phyloP scores from a whole-genome alignment of 306 rosid genomes.

The Corylus avellana region DNA sequence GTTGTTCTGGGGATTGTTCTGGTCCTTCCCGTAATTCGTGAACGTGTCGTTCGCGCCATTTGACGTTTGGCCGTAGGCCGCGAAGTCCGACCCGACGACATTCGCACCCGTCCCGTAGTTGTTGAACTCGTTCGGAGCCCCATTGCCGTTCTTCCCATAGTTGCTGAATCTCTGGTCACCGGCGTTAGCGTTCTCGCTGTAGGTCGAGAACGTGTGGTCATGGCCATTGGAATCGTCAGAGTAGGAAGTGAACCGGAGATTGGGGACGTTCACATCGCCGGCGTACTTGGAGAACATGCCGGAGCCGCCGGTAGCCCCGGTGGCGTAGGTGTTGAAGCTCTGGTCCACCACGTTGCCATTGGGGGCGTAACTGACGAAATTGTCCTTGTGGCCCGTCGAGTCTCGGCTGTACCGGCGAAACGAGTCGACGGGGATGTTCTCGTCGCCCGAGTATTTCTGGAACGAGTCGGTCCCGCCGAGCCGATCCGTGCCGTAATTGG shows the following conservation, averaged over 20 bases:
- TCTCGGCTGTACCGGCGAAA: constrained; percentile 89
- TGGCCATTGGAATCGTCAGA: constrained; percentile 72
- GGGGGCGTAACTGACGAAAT: constrained; percentile 52
- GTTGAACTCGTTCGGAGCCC: constrained; percentile 53
- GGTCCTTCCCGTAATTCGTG: constrained; percentile 57
- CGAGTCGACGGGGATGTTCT: constrained; percentile 66
- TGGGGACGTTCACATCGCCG: constrained; percentile 60
- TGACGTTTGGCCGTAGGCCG: constrained; percentile 47
- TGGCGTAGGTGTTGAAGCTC: constrained; percentile 67
- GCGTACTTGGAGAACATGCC: constrained; percentile 72
- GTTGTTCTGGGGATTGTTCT: constrained; percentile 66
- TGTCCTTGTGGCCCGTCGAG: constrained; percentile 61
- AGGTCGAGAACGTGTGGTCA: constrained; percentile 57
- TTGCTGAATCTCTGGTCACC: constrained; percentile 69
- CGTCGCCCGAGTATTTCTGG: constrained; percentile 61
- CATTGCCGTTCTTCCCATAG: constrained; percentile 79
- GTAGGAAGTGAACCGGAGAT: constrained; percentile 69
- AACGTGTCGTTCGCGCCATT: constrained; percentile 66
- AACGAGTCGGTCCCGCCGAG: constrained; percentile 69
- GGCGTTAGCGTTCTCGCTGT: constrained; percentile 72
- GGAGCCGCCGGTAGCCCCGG: constrained; percentile 63
- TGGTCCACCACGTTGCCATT: constrained; percentile 74
- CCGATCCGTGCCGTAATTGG: constrained; percentile 81
- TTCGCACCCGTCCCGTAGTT: constrained; percentile 69
- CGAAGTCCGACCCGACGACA: constrained; percentile 63